Conservation (phyloP, 352 stramenopile genomes). For the Detonula confervacea region DNA sequence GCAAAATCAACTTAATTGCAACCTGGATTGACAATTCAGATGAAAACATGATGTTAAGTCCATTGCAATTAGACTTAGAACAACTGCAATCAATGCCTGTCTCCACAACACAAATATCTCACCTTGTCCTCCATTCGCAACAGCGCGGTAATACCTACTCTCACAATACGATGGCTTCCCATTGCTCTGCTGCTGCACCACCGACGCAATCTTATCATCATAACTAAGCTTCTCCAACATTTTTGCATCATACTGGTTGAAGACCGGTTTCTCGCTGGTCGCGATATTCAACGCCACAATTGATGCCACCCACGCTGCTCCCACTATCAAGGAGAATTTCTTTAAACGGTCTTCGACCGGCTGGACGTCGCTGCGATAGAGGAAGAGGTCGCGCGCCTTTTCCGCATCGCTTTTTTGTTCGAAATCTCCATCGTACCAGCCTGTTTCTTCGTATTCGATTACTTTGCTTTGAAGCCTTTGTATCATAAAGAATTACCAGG, state of each 20-base stretch:
- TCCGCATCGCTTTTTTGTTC: conserved; percentile 76
- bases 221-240: conserved; percentile 72
- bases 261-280: conserved; percentile 68
- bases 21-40: neutral
- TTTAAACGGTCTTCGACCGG: conserved; percentile 75
- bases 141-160: conserved; percentile 79
- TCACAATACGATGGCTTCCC: conserved; percentile 80
- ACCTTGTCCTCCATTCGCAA: conserved; percentile 79
- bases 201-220: conserved; percentile 77
- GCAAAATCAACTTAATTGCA: neutral
- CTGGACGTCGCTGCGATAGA: conserved; percentile 75
- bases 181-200: conserved; percentile 64
- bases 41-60: neutral
- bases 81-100: neutral
- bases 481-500: too few species aligned
- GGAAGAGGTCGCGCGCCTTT: conserved; percentile 73
- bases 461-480: conserved; percentile 77
- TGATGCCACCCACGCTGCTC: conserved; percentile 64
- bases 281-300: conserved; percentile 70
- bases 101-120: neutral
- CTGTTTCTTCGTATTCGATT: conserved; percentile 84
- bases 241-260: conserved; percentile 81
- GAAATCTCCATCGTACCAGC: conserved; percentile 84
- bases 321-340: conserved; percentile 50
- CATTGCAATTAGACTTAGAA: too few species aligned